Percentiles rank a stretch among this genome's conserved stretches.
Evolutionary conservation across 768 basidiomycete species (phyloP).

Genomic region (Leucocoprinus leucothites): DNA sequence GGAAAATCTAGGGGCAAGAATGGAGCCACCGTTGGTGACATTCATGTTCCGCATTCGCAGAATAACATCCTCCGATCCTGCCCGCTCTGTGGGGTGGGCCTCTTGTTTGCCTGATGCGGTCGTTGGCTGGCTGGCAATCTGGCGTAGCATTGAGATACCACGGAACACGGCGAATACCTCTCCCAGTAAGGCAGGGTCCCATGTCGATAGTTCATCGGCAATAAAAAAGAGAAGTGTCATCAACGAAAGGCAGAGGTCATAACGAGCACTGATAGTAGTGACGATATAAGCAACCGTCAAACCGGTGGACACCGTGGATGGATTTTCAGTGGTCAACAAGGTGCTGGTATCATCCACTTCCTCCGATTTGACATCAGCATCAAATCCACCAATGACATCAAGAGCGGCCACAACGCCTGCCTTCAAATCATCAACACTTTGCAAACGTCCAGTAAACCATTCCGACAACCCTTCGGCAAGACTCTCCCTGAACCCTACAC

Average conservation of each 20-base stretch:
- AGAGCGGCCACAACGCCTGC: constrained; percentile 52
- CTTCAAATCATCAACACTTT: constrained; percentile 55
- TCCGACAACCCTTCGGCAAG: constrained; percentile 58
- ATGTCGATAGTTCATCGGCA: constrained; percentile 55
- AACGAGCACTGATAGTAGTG: constrained; percentile 66
- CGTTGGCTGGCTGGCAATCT: constrained; percentile 57
- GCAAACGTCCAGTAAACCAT: constrained; percentile 61
- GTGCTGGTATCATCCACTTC: constrained; percentile 63
- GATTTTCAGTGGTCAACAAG: constrained; percentile 43
- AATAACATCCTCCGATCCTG: constrained; percentile 55
- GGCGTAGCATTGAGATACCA: constrained; percentile 71
- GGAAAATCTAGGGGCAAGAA: constrained; percentile 52
- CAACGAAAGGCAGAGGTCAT: constrained; percentile 68
- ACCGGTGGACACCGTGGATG: constrained; percentile 60
- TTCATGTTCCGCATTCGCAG: constrained; percentile 72
- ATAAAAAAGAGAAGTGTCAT: constrained; percentile 70
- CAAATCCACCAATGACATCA: constrained; percentile 71
- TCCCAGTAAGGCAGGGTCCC: constrained; percentile 63
- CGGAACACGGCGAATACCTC: constrained; percentile 80
- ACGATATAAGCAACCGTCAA: constrained; percentile 61
- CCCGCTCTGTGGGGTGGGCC: constrained; percentile 8
- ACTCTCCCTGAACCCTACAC: constrained; percentile 47
- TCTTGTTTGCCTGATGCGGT: constrained; percentile 20
- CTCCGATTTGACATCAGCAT: constrained; percentile 70
- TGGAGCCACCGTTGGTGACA: constrained; percentile 46